Conservation (phyloP, 768 basidiomycete genomes). For the Gautieria morchelliformis region DNA sequence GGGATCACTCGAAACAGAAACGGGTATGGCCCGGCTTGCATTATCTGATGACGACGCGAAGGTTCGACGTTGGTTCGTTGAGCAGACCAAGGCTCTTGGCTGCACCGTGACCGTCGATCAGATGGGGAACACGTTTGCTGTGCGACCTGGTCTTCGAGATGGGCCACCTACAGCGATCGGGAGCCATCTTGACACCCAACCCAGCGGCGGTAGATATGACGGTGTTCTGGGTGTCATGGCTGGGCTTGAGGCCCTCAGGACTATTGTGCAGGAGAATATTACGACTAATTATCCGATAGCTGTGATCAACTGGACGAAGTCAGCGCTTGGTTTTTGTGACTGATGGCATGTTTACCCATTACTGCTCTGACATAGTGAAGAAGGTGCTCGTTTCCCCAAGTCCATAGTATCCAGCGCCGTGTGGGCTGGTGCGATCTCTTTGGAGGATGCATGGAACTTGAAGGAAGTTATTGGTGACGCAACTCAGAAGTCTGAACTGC, state of each 20-base stretch:
- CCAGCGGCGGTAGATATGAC: constrained; percentile 15
- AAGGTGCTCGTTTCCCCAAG: constrained; percentile 14
- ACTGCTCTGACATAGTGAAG: constrained; percentile 7
- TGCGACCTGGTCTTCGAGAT: constrained; percentile 9
- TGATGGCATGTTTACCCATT: not conserved
- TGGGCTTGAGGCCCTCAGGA: constrained; percentile 12
- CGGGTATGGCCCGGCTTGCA: constrained; percentile 12
- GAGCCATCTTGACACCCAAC: constrained; percentile 15
- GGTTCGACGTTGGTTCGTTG: constrained; percentile 13
- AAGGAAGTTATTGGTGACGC: constrained; percentile 7
- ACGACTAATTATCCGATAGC: constrained; percentile 13
- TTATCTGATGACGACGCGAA: constrained; percentile 11
- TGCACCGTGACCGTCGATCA: constrained; percentile 12
- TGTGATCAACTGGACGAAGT: constrained; percentile 15
- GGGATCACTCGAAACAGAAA: constrained; percentile 4
- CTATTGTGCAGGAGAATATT: constrained; percentile 11
- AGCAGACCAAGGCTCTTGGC: constrained; percentile 8
- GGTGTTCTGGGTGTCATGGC: constrained; percentile 13
- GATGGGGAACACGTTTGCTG: constrained; percentile 14
- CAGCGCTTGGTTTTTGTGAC: not conserved
- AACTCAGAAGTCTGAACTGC: constrained; percentile 12
- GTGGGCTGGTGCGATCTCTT: constrained; percentile 11
- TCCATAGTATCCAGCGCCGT: constrained; percentile 10
- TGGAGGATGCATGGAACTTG: constrained; percentile 9
- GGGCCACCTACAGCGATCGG: constrained; percentile 14